Evolutionary conservation across 352 stramenopile species (phyloP).

Genomic region (Globisporangium yorkense): DNA sequence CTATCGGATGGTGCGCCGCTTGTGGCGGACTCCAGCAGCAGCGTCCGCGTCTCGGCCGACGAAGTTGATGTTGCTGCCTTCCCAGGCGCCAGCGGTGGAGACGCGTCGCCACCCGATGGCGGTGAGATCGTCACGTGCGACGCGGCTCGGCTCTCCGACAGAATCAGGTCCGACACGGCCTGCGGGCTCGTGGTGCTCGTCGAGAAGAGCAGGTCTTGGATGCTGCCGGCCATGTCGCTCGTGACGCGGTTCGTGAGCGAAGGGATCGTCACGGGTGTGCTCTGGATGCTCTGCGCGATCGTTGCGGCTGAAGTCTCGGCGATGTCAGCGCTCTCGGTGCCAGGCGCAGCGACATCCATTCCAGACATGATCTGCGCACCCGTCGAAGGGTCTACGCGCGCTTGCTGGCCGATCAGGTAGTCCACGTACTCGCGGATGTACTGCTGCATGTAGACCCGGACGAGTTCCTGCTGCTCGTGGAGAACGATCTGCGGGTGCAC

Average conservation of each 20-base stretch:
- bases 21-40: no score
- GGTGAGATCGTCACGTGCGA: constrained; percentile 3
- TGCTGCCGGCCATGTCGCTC: constrained; percentile 34
- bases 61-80: neutral
- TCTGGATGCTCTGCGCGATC: constrained; percentile 33
- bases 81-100: constrained; percentile 2
- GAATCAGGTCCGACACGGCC: constrained; percentile 39
- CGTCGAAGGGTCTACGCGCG: constrained; percentile 12
- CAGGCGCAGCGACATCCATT: neutral
- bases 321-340: neutral
- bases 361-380: neutral
- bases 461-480: constrained; percentile 36
- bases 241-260: constrained; percentile 34
- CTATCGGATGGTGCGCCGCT: no score
- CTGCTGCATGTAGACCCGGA: constrained; percentile 52
- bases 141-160: constrained; percentile 8
- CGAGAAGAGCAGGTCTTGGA: constrained; percentile 61
- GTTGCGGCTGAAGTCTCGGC: constrained; percentile 7
- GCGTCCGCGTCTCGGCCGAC: neutral
- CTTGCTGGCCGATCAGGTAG: constrained; percentile 33
- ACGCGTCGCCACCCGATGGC: neutral
- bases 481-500: constrained; percentile 48
- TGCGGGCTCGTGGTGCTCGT: constrained; percentile 60
- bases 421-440: constrained; percentile 59
- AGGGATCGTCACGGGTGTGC: constrained; percentile 48